Evolutionary conservation across 139 green algal species (phyloP).

Genomic region (Chloropicon primus): DNA sequence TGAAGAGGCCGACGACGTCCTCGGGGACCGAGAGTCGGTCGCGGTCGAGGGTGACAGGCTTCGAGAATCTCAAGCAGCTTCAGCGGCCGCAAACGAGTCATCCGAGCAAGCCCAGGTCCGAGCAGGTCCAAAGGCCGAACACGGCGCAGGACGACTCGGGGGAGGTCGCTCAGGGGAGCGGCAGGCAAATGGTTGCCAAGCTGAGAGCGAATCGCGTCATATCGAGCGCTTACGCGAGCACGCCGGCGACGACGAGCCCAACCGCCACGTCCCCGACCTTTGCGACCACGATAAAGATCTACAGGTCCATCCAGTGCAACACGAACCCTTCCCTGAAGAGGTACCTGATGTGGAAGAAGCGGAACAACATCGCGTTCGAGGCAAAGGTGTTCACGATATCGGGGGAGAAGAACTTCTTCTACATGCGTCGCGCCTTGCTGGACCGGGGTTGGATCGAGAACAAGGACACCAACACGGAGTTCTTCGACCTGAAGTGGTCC

Average conservation of each 20-base stretch:
- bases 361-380: neutral
- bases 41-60: neutral
- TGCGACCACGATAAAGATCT: neutral
- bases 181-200: neutral
- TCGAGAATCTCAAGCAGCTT: neutral
- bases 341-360: neutral
- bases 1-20: neutral
- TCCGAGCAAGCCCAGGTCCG: neutral
- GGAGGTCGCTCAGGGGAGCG: neutral
- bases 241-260: no score
- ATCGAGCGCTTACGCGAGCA: neutral
- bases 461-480: conserved; percentile 19
- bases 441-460: conserved; percentile 28
- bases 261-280: neutral
- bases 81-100: neutral
- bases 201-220: neutral
- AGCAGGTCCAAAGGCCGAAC: neutral
- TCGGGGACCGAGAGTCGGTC: neutral
- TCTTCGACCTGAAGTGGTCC: conserved; percentile 32
- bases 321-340: neutral
- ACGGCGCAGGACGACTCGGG: neutral
- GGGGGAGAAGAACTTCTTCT: neutral
- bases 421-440: conserved; percentile 18
- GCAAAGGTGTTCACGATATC: neutral
- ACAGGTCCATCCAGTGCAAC: neutral